phyloP scores from a whole-genome alignment of 768 basidiomycete genomes.

The Hygrocybe punicea region DNA sequence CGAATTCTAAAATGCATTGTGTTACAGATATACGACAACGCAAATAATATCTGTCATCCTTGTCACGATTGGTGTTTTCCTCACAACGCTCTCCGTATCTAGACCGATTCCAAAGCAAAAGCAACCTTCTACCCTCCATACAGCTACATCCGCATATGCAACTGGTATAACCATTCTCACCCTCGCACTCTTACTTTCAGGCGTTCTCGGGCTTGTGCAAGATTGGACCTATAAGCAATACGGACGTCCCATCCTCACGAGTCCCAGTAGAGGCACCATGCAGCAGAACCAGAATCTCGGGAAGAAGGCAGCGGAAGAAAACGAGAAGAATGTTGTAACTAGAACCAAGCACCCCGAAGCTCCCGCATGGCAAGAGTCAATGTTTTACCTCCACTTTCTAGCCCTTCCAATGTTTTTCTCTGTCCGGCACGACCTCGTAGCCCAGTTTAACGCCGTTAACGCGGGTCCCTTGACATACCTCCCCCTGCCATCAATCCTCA shows the following conservation, averaged over 20 bases:
- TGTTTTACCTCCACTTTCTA: constrained; percentile 88
- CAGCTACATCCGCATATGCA: constrained; percentile 43
- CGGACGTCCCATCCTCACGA: constrained; percentile 10
- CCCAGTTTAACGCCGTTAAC: constrained; percentile 45
- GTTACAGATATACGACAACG: constrained; percentile 50
- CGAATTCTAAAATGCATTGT: constrained; percentile 7
- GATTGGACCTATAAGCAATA: constrained; percentile 64
- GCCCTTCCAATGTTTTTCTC: constrained; percentile 74
- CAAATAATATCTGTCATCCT: constrained; percentile 77
- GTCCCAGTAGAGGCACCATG: constrained; percentile 24
- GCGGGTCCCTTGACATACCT: constrained; percentile 36
- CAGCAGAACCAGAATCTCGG: not conserved
- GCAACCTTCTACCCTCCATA: not conserved
- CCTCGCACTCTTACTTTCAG: constrained; percentile 74
- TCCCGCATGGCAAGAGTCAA: constrained; percentile 75
- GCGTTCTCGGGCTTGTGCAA: constrained; percentile 79
- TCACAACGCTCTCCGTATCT: constrained; percentile 79
- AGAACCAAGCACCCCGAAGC: constrained; percentile 11
- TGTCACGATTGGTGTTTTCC: constrained; percentile 73
- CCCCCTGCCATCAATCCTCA: constrained; percentile 22
- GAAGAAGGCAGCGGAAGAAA: not conserved
- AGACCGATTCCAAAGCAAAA: constrained; percentile 10
- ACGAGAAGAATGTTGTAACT: not conserved
- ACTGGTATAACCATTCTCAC: constrained; percentile 72
- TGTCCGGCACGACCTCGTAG: constrained; percentile 49